A percentile compares a stretch with the other conserved stretches of the same genome.
Evolutionary conservation across 768 basidiomycete species (phyloP).

Genomic region (Lepiota venenata): DNA sequence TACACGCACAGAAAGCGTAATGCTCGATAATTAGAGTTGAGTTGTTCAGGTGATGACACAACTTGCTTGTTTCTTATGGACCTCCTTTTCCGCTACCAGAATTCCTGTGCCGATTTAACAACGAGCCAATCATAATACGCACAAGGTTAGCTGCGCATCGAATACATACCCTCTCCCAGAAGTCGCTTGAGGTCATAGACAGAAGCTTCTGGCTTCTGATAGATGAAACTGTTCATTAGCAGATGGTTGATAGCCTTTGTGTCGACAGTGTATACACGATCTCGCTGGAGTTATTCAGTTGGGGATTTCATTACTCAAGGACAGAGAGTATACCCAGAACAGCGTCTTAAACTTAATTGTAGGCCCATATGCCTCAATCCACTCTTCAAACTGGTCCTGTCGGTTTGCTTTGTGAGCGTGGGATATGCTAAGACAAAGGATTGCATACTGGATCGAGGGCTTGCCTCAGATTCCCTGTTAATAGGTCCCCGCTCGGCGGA

Average conservation of each 20-base stretch:
- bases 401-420: no score
- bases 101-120: conserved; percentile 33
- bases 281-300: conserved; percentile 16
- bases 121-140: not conserved
- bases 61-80: conserved; percentile 39
- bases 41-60: not conserved
- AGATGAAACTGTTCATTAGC: conserved; percentile 47
- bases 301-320: not conserved
- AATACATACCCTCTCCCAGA: conserved; percentile 34
- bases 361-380: conserved; percentile 44
- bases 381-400: conserved; percentile 31
- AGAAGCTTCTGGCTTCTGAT: conserved; percentile 46
- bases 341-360: conserved; percentile 41
- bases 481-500: conserved; percentile 24
- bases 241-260: conserved; percentile 60
- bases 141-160: no score
- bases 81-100: conserved; percentile 41
- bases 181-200: conserved; percentile 36
- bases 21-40: not conserved
- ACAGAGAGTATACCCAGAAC: conserved; percentile 32
- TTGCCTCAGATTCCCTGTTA: conserved; percentile 16
- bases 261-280: conserved; percentile 54
- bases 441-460: not conserved
- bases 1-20: conserved; percentile 10
- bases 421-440: no score